A percentile compares a stretch with the other conserved stretches of the same genome.
phyloP scores from a whole-genome alignment of 192 early-diverging fungal species.

The Linnemannia zychae region DNA sequence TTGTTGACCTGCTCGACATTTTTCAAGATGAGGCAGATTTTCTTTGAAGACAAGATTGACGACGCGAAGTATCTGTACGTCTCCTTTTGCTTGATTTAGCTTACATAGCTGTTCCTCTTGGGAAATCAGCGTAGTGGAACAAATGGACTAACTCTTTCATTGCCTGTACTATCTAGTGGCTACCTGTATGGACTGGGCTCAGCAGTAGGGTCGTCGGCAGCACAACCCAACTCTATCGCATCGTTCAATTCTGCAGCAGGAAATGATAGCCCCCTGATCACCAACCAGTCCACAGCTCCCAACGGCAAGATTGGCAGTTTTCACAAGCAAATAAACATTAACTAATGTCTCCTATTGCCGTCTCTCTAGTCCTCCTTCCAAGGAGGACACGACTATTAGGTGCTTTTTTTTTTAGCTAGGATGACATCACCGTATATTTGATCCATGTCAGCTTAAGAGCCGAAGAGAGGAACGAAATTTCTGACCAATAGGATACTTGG shows the following conservation, averaged over 20 bases:
- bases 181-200: conserved; percentile 66
- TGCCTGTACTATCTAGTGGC: conserved; percentile 44
- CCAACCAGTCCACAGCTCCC: conserved; percentile 43
- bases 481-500: conserved; percentile 12
- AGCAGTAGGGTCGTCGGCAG: conserved; percentile 52
- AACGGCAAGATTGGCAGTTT: conserved; percentile 47
- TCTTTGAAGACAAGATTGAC: conserved; percentile 96
- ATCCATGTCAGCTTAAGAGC: background rate
- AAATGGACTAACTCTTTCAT: background rate
- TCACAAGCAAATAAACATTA: conserved; percentile 50
- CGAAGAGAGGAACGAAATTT: background rate
- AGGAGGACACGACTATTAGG: too few species aligned
- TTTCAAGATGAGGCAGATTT: conserved; percentile 97
- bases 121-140: background rate
- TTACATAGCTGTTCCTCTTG: background rate
- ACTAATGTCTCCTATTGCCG: background rate
- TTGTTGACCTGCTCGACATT: conserved; percentile 97
- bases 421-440: background rate
- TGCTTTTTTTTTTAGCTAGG: background rate
- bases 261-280: conserved; percentile 53
- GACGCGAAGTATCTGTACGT: conserved; percentile 90
- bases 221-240: conserved; percentile 53
- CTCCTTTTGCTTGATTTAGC: background rate
- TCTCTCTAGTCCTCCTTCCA: too few species aligned
- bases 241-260: conserved; percentile 57